Evolutionary conservation across 345 rosid species (phyloP), one percentile per base, ranked within the genome.

Genomic region (Salix dunnii): DNA sequence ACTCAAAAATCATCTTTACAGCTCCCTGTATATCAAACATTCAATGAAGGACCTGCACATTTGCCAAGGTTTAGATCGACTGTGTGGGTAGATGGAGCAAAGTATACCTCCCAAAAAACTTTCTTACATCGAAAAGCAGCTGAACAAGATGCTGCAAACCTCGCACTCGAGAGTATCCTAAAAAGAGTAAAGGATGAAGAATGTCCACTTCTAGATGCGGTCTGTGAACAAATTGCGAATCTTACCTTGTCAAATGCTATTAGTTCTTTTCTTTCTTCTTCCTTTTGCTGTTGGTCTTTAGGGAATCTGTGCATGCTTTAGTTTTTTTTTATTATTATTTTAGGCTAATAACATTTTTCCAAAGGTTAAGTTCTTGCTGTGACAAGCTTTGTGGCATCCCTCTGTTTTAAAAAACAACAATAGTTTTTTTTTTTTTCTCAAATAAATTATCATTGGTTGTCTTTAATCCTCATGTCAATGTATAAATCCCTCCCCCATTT

Each of bases 81-180:
- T 1, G 88, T 88, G 25, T 2, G 17, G 6, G 83, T 84, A 9
- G 79, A 81, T 55, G 89, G 89, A 36, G 73, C 13, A 35, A 23
- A 46, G 3, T 88, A 76, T 73, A 74, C 82, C 49, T 82, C 89
- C 10, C 55, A 25, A 17, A 68, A 55, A 51, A 76, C 84, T 1
- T 88, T 84, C 70, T 40, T 71, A 2, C 75, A 70, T 38, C 73
- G 82, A 31, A 86, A 81, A 60, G 84, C 83, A 40, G 86, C 86
- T 0, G 91, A 88, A 18, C 88, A 86, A 36, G 88, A 83, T 68
- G 87, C 38, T 58, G 89, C 89, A 1, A 88, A 64, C 31, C 33
- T 83, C 11, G 89, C 91, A 7, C 51, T 84, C 7, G 88, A 86
- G 70, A 40, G 49, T 33, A 71, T 83, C 17, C 5, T 64, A 25